Conservation (phyloP, 2,329 filamentous ascomycete species). For the Fusarium kyushuense region DNA sequence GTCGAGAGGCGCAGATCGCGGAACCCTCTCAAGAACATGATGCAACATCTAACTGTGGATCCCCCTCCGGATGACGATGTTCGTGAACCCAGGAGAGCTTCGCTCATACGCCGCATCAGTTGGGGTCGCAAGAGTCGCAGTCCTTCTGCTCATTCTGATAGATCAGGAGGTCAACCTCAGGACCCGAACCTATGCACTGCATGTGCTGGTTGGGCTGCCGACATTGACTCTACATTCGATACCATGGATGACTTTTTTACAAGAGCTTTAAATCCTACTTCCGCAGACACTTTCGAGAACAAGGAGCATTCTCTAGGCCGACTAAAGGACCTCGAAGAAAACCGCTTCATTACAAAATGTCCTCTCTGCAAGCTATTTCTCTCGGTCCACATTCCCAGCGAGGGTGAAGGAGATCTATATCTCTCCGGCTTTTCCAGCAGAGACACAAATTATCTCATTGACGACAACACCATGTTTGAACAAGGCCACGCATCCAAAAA, state of each 20-base stretch:
- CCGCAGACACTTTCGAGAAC: slow-evolving; percentile 51
- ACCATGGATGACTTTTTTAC: slow-evolving; percentile 50
- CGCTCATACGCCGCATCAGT: slow-evolving; percentile 53
- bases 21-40: slow-evolving; percentile 54
- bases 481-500: slow-evolving; percentile 49
- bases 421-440: slow-evolving; percentile 52
- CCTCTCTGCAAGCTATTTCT: slow-evolving; percentile 53
- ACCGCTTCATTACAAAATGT: slow-evolving; percentile 51
- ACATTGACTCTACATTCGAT: slow-evolving; percentile 51
- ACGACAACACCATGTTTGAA: slow-evolving; percentile 50
- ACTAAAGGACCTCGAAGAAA: slow-evolving; percentile 49
- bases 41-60: slow-evolving; percentile 55
- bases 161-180: slow-evolving; percentile 44
- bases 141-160: slow-evolving; percentile 52
- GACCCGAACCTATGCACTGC: slow-evolving; percentile 50
- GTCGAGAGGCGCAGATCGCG: slow-evolving; percentile 51
- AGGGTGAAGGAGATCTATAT: slow-evolving; percentile 49
- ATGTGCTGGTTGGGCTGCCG: slow-evolving; percentile 51
- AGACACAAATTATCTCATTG: slow-evolving; percentile 53
- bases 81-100: slow-evolving; percentile 47
- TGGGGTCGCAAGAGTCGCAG: slow-evolving; percentile 53
- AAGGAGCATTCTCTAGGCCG: slow-evolving; percentile 49
- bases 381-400: slow-evolving; percentile 50
- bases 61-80: slow-evolving; percentile 47
- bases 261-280: slow-evolving; percentile 46